A percentile compares a stretch with the other conserved stretches of the same genome.
phyloP scores from a whole-genome alignment of 2,329 filamentous ascomycete genomes.

The Hirsutella rhossiliensis region DNA sequence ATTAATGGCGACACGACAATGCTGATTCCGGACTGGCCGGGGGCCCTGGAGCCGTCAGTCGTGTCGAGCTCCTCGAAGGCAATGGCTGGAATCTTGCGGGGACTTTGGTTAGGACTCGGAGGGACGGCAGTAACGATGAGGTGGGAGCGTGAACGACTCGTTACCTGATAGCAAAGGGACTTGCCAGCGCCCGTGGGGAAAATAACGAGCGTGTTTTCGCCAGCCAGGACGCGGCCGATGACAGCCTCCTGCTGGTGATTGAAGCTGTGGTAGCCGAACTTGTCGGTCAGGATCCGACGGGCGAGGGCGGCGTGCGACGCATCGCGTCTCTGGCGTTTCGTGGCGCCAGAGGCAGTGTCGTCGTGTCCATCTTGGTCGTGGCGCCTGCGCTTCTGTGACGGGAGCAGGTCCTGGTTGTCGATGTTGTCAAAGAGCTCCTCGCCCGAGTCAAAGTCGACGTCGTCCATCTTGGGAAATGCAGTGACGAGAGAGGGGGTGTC shows the following conservation, averaged over 20 bases:
- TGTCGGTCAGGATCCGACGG: conserved; percentile 19
- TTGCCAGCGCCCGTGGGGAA: conserved; percentile 39
- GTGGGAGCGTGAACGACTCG: background rate
- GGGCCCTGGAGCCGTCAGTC: conserved; percentile 10
- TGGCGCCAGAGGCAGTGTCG: background rate
- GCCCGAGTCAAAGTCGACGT: conserved; percentile 14
- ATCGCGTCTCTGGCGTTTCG: background rate
- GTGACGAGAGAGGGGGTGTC: background rate
- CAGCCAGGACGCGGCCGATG: conserved; percentile 23
- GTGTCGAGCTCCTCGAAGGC: conserved; percentile 32
- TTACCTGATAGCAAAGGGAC: conserved; percentile 34
- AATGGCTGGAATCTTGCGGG: conserved; percentile 29
- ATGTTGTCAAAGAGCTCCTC: conserved; percentile 14
- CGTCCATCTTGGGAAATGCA: conserved; percentile 1
- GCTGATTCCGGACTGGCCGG: conserved; percentile 33
- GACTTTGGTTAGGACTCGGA: background rate
- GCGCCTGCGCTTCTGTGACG: conserved; percentile 6
- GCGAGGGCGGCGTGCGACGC: conserved; percentile 7
- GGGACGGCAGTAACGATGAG: background rate
- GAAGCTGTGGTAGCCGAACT: conserved; percentile 27
- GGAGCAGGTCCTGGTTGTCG: conserved; percentile 6
- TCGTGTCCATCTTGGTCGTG: background rate
- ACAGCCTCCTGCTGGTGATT: conserved; percentile 32
- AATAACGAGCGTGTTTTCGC: conserved; percentile 28
- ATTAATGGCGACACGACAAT: conserved; percentile 45